phyloP scores from a whole-genome alignment of 306 rosid species.

The Acacia confusa region DNA sequence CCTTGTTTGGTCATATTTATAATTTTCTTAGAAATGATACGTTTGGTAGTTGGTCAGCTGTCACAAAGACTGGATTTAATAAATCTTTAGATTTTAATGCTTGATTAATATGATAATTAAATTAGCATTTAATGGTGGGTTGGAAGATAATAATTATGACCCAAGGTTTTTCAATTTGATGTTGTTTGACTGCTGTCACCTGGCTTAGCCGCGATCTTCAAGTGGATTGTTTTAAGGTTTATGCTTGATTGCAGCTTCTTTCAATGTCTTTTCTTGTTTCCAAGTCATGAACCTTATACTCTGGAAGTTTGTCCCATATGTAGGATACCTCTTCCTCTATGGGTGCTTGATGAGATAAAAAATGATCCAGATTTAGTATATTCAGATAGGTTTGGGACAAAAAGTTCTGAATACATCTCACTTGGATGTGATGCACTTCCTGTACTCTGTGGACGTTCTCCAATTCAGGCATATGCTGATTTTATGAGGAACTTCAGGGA shows the following conservation, averaged over 20 bases:
- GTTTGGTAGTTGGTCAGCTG: slow-evolving; percentile 27
- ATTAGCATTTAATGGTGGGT: slow-evolving; percentile 1
- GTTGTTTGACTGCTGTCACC: slow-evolving; percentile 9
- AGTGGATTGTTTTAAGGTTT: slow-evolving; percentile 36
- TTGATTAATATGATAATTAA: neutral
- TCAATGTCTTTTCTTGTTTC: slow-evolving; percentile 34
- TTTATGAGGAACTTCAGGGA: slow-evolving; percentile 86
- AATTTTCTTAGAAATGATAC: neutral
- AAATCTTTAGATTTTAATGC: neutral
- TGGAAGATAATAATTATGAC: neutral
- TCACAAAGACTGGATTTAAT: neutral
- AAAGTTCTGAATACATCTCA: slow-evolving; percentile 73
- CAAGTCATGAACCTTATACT: slow-evolving; percentile 39
- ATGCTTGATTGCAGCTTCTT: slow-evolving; percentile 29
- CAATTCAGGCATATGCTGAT: slow-evolving; percentile 81
- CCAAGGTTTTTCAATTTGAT: neutral
- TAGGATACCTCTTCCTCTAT: slow-evolving; percentile 88
- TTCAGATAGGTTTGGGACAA: slow-evolving; percentile 81
- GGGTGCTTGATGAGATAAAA: slow-evolving; percentile 80
- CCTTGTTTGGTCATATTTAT: neutral
- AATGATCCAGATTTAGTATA: slow-evolving; percentile 74
- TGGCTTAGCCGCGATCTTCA: slow-evolving; percentile 12
- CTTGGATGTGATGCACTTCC: slow-evolving; percentile 91
- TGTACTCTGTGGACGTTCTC: slow-evolving; percentile 81
- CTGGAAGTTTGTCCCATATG: slow-evolving; percentile 47